Evolutionary conservation across 2,329 filamentous ascomycete species (phyloP).

Genomic region (Fusarium keratoplasticum): DNA sequence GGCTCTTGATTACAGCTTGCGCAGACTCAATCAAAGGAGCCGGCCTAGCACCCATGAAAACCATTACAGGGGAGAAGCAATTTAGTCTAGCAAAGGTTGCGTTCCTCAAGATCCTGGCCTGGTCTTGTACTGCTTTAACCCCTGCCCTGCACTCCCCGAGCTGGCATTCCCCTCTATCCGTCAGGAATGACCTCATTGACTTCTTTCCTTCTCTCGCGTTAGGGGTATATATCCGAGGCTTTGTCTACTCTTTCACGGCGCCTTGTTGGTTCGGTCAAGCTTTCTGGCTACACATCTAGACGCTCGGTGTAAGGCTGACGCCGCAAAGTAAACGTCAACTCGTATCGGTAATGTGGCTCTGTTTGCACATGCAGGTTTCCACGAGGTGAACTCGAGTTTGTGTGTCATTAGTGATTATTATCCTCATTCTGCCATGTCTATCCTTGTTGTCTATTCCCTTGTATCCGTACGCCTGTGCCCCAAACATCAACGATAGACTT

Average conservation of each 20-base stretch:
- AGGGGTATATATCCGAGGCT: not conserved
- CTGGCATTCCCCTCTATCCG: not conserved
- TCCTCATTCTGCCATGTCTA: not conserved
- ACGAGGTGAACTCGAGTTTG: not conserved
- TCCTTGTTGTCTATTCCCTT: not conserved
- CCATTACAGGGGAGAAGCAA: not conserved
- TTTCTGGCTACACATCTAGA: not conserved
- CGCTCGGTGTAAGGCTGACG: not conserved
- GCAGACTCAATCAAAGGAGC: not conserved
- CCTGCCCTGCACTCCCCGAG: not conserved
- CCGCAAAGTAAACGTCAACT: not conserved
- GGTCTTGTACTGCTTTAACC: not conserved
- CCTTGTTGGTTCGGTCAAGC: not conserved
- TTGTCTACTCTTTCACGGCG: not conserved
- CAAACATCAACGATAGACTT: conserved; percentile 49
- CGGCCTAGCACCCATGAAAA: not conserved
- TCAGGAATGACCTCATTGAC: conserved; percentile 20
- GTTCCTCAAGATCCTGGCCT: not conserved
- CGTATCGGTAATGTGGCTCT: not conserved
- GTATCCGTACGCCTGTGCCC: not conserved
- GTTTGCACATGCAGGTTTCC: not conserved
- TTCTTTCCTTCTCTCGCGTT: conserved; percentile 3
- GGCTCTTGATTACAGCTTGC: not conserved
- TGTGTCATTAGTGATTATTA: conserved; percentile 8
- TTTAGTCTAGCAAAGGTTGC: not conserved